Base-by-base conservation (phyloP, 768 basidiomycete genomes). In the Gymnopilus junonius region DNA sequence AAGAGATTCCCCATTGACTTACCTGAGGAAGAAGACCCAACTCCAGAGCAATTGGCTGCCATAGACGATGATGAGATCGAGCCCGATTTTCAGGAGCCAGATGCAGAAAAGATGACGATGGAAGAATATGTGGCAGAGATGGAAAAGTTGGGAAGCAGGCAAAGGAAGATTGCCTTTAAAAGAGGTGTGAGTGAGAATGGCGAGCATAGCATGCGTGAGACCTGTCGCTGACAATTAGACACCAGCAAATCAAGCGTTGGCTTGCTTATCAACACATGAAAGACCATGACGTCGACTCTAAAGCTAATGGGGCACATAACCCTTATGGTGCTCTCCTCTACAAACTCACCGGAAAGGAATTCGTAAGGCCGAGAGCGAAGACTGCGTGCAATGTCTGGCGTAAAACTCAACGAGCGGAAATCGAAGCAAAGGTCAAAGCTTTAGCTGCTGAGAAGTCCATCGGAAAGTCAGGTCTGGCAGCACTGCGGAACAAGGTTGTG, bases 201-300 rank as follows among this genome's bases (percentile, higher is more conserved):
- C 50, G 40, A 58, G 40, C 37, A 31, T 25, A 34, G 4, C 29
- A 10, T n/a, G 51, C n/a, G 31, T 37, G 21, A 8, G 10, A 4
- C 21, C 21, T 60, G 32, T 27, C 20, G 25, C 17, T 32, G 10
- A 31, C 40, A 23, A 50, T 57, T n/a, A 25, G 40, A 32, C 40
- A 21, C 55, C n/a, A 69, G 68, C 63, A 69, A 67, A 67, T 69
- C 57, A 61, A 61, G n/a, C 46, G 66, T 0, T 69, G 65, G 66
- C 23, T 67, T 39, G 27, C 57, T 1, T 67, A 69, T 53, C 65
- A 65, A 34, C 58, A 69, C 43, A 62, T 51, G 46, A 65, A 65
- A 32, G 62, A 64, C 42, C 62, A 63, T 45, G 59, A 63, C 21
- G 25, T 61, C 25, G 39, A 58, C 23, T n/a, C 65, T 1, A 61